phyloP scores from a whole-genome alignment of 2,329 filamentous ascomycete genomes.

The Clonostachys chloroleuca region DNA sequence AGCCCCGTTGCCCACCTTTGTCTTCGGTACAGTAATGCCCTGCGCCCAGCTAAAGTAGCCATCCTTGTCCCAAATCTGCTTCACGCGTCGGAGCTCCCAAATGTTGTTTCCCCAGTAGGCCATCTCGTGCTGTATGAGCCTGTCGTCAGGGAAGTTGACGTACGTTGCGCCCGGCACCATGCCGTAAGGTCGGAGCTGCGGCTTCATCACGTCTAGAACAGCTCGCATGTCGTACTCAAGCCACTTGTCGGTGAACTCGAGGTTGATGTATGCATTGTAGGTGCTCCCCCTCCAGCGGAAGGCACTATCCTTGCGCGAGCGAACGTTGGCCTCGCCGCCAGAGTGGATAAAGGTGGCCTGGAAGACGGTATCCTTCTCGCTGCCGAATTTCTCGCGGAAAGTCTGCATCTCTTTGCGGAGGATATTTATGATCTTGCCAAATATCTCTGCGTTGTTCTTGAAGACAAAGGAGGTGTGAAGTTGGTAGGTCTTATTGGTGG shows the following conservation, averaged over 20 bases:
- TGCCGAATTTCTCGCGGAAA: neutral
- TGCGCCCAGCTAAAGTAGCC: constrained; percentile 17
- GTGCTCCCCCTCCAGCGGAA: neutral
- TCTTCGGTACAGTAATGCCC: neutral
- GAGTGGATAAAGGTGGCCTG: neutral
- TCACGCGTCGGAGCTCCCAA: constrained; percentile 12
- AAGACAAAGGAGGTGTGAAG: constrained; percentile 15
- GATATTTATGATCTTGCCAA: constrained; percentile 11
- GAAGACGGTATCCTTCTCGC: neutral
- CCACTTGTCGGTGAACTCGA: neutral
- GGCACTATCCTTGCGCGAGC: neutral
- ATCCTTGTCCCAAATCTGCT: constrained; percentile 15
- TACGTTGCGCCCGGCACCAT: constrained; percentile 13
- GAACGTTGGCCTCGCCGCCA: neutral
- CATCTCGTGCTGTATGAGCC: constrained; percentile 9
- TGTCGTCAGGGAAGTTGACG: constrained; percentile 20
- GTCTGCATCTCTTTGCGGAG: neutral
- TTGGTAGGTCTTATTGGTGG: constrained; percentile 10
- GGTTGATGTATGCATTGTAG: neutral
- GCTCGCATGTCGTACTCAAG: neutral
- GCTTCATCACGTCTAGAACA: neutral
- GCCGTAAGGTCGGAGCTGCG: neutral
- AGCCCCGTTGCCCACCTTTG: too few species aligned
- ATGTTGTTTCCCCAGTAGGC: constrained; percentile 22
- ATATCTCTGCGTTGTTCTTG: constrained; percentile 1